Evolutionary conservation across 225 moss, liverwort and hornwort species (phyloP), one percentile per base, ranked within the genome.

Genomic region (Neckera pumila): DNA sequence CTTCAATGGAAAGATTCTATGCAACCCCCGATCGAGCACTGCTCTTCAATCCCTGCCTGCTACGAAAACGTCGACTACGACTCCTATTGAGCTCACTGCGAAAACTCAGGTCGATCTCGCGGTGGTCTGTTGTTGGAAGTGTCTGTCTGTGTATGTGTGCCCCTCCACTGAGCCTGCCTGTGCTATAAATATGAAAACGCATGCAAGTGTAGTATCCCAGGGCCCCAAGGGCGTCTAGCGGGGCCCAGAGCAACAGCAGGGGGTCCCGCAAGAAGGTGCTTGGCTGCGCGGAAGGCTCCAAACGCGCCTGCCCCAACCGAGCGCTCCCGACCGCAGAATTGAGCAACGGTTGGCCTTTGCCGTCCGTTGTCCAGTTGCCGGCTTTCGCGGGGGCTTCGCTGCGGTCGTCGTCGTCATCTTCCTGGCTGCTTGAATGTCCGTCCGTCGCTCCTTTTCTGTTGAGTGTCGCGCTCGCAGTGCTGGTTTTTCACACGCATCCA

Each of bases 111-210:
- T 78, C 78, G 78, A 78, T 78, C 57, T 54, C 7, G 27, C 57
- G 26, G 38, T 25, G 4, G 17, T 36, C 19, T 28, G 79, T 58
- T 17, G 58, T 40, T 28, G 12, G 7, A 4, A 79, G 40, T 59
- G 79, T 6, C 58, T 45, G 19, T 25, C 27, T 20, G 45, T n/a
- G 66, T 38, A 12, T 38, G 20, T 38, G 54, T 51, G 30, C 86
- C 84, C 12, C 49, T 54, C 12, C 42, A 12, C 34, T 57, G 49
- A 5, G 67, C 38, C 70, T 22, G 63, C 76, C 58, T 19, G 89
- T 31, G 51, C 82, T 92, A 86, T 92, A 87, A 82, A 82, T 92
- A 90, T 81, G 89, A 45, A 45, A 33, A 38, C 56, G 59, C 81
- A 36, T 70, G 86, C 66, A 43, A 76, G 84, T n/a, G 74, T 17